Evolutionary conservation across 148 eudicot species (phyloP).

Genomic region (Nyssa sinensis): DNA sequence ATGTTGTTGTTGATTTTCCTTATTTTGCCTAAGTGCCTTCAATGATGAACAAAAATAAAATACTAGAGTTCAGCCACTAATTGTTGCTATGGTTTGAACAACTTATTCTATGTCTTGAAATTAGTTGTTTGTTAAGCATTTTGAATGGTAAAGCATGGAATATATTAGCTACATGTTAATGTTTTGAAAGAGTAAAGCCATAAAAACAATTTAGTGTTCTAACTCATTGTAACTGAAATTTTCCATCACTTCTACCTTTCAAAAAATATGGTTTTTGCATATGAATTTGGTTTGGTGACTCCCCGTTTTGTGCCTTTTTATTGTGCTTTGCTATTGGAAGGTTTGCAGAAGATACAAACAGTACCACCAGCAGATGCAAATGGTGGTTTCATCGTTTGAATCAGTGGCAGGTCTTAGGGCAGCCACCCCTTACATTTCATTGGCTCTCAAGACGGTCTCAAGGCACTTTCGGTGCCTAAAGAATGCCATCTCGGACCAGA

Average conservation of each 20-base stretch:
- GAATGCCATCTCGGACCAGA: slow-evolving; percentile 37
- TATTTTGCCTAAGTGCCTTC: background rate
- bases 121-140: no score
- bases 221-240: no score
- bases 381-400: slow-evolving; percentile 44
- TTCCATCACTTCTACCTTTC: no score
- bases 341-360: slow-evolving; percentile 44
- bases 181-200: no score
- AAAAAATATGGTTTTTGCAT: no score
- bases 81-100: background rate
- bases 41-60: no score
- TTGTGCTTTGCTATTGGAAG: slow-evolving; percentile 11
- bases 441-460: slow-evolving; percentile 31
- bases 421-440: slow-evolving; percentile 35
- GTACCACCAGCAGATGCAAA: slow-evolving; percentile 42
- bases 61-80: background rate
- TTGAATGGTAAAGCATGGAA: background rate
- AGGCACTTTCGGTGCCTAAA: slow-evolving; percentile 37
- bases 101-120: no score
- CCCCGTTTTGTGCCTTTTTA: background rate
- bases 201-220: no score
- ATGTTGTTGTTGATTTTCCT: background rate
- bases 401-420: slow-evolving; percentile 38
- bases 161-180: no score
- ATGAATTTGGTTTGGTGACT: no score